phyloP scores from a whole-genome alignment of 345 rosid species.

The Gossypium sturtianum region DNA sequence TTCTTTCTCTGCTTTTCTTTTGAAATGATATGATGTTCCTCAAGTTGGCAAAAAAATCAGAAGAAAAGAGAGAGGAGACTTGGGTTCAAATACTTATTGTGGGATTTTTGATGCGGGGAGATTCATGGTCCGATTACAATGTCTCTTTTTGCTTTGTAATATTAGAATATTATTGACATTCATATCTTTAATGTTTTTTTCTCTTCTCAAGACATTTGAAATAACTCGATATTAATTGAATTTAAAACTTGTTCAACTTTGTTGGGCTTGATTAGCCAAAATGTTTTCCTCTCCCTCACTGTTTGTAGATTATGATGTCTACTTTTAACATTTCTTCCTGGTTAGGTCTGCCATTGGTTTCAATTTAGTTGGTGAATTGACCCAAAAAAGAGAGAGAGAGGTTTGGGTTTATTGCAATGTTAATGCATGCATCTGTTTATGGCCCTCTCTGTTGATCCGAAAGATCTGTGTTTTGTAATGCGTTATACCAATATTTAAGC shows the following conservation, averaged over 20 bases:
- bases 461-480: neutral
- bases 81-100: constrained; percentile 4
- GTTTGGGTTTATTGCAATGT: neutral
- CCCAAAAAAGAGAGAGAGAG: neutral
- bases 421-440: neutral
- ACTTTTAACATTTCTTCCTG: neutral
- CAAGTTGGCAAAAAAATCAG: constrained; percentile 24
- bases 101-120: constrained; percentile 21
- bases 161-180: constrained; percentile 15
- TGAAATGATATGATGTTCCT: constrained; percentile 23
- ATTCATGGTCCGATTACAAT: constrained; percentile 18
- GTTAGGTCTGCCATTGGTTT: constrained; percentile 5
- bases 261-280: neutral
- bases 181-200: constrained; percentile 10
- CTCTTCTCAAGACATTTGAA: neutral
- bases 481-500: neutral
- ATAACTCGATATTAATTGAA: neutral
- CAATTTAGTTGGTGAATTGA: neutral
- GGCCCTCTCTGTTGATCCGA: too few relatives aligned
- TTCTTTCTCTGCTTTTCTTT: constrained; percentile 7
- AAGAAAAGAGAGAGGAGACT: neutral
- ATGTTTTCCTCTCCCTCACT: neutral
- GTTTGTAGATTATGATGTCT: neutral
- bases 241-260: neutral
- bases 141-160: constrained; percentile 37